Evolutionary conservation across 2,329 filamentous ascomycete genomes (phyloP).

Genomic region (Colletotrichum orbiculare): DNA sequence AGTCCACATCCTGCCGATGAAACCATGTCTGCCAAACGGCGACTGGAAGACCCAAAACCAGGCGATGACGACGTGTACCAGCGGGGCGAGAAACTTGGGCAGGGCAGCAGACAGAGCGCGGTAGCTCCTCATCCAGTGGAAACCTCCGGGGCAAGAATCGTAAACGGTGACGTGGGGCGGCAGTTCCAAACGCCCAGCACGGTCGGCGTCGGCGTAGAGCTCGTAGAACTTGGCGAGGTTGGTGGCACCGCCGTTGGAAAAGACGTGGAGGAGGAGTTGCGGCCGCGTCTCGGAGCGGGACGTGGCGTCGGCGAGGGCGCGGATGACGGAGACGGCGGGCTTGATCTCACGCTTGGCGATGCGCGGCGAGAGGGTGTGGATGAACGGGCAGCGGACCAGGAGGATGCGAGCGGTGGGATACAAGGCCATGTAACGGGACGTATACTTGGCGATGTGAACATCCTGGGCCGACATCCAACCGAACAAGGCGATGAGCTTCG

Average conservation of each 20-base stretch:
- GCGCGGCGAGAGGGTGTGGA: conserved; percentile 48
- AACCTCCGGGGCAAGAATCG: conserved; percentile 62
- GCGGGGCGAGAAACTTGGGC: conserved; percentile 46
- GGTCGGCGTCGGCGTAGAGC: conserved; percentile 44
- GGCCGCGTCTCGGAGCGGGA: conserved; percentile 33
- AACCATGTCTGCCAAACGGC: conserved; percentile 43
- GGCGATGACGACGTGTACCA: conserved; percentile 49
- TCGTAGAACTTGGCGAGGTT: conserved; percentile 53
- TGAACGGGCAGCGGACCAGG: conserved; percentile 55
- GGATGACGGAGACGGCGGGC: conserved; percentile 54
- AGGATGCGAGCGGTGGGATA: conserved; percentile 60
- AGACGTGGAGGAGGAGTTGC: conserved; percentile 58
- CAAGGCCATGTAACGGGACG: conserved; percentile 54
- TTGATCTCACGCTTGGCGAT: conserved; percentile 47
- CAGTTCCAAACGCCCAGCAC: conserved; percentile 41
- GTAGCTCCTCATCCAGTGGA: conserved; percentile 51
- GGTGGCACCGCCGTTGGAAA: conserved; percentile 64
- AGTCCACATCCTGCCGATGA: conserved; percentile 48
- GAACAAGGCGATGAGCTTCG: conserved; percentile 59
- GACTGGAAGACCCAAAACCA: conserved; percentile 47
- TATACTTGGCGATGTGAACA: conserved; percentile 63
- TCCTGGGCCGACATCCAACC: conserved; percentile 65
- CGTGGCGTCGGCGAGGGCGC: conserved; percentile 42
- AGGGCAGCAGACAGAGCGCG: conserved; percentile 51
- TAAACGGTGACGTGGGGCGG: conserved; percentile 57